These are phyloP conservation scores for Leptographium radiaticola DNA, from an alignment of 2,329 filamentous ascomycete species.

Conservation along the genomic window DNA sequence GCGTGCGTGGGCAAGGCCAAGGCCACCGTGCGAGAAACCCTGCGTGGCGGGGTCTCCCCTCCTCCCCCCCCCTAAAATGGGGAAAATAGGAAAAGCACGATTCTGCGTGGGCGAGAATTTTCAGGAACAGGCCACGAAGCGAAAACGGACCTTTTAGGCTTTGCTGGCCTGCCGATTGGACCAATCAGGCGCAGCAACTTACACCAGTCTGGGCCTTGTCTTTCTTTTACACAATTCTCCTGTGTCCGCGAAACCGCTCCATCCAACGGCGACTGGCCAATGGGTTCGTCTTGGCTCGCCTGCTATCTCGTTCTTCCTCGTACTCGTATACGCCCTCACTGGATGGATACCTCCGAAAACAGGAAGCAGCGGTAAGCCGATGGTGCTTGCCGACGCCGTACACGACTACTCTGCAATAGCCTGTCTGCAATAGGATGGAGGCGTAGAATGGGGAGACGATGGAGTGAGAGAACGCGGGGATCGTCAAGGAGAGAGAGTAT, in stretches of 20 bases:
- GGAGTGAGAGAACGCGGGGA: neutral
- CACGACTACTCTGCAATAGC: neutral
- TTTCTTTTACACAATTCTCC: slow-evolving; percentile 1
- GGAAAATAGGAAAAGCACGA: neutral
- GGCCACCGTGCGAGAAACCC: neutral
- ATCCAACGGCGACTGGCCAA: neutral
- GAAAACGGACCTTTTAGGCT: neutral
- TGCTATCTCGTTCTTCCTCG: no score
- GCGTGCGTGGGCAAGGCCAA: neutral
- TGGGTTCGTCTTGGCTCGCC: neutral
- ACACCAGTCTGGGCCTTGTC: neutral
- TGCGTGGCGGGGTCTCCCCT: neutral
- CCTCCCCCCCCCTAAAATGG: neutral
- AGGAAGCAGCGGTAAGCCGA: neutral
- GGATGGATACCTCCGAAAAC: neutral
- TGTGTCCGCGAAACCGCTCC: neutral
- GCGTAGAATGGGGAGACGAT: neutral
- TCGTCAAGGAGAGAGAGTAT: neutral
- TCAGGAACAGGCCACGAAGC: neutral
- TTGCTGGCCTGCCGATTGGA: neutral
- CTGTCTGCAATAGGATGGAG: neutral
- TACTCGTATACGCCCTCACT: no score
- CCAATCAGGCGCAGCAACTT: neutral
- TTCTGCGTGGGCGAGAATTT: neutral
- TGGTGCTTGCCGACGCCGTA: neutral